Conservation (phyloP, 192 early-diverging fungal genomes). For the Entrophospora sp. region DNA sequence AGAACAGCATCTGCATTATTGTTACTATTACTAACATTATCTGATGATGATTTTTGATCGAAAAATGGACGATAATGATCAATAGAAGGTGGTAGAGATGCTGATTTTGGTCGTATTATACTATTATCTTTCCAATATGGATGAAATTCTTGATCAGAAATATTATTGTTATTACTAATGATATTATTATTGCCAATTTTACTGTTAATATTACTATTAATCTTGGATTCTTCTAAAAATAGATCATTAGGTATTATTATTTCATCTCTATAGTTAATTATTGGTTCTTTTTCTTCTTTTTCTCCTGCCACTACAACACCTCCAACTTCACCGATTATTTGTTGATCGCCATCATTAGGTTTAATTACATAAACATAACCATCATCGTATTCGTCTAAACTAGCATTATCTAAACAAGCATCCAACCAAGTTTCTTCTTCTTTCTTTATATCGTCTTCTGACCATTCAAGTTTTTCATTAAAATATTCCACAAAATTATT, state of each 20-base stretch:
- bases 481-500: too few relatives aligned
- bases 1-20: background rate
- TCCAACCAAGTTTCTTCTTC: constrained; percentile 12
- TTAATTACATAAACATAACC: constrained; percentile 2
- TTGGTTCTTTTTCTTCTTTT: background rate
- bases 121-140: constrained; percentile 17
- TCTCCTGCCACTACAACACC: background rate
- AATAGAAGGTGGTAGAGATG: background rate
- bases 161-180: too few relatives aligned
- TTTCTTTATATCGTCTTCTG: constrained; percentile 18
- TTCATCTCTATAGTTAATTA: background rate
- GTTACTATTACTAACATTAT: background rate
- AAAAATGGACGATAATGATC: background rate
- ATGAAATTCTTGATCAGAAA: background rate
- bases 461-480: too few relatives aligned
- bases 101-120: background rate
- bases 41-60: background rate
- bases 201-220: too few relatives aligned
- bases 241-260: background rate
- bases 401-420: background rate
- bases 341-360: background rate
- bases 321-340: background rate
- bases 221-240: too few relatives aligned
- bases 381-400: background rate
- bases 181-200: too few relatives aligned